Evolutionary conservation across 106 monocot genomes (phyloP).

Genomic region (Dendrobium chrysotoxum): DNA sequence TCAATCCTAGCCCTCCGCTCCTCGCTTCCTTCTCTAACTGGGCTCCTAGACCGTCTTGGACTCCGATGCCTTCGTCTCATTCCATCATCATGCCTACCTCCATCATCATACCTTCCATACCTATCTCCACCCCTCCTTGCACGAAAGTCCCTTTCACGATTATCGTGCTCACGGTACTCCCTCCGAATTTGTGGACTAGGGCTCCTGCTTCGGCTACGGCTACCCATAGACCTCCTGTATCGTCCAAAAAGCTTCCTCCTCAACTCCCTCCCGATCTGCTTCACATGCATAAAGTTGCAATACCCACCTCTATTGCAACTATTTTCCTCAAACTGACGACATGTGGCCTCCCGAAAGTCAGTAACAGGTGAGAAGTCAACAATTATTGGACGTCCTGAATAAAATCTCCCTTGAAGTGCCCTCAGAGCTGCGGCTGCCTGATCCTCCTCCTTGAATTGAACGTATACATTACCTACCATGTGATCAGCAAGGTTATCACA

Average conservation of each 20-base stretch:
- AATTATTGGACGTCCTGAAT: slow-evolving; percentile 65
- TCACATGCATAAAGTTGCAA: slow-evolving; percentile 80
- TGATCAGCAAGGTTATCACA: slow-evolving; percentile 78
- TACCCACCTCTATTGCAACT: slow-evolving; percentile 75
- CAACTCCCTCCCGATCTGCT: slow-evolving; percentile 61
- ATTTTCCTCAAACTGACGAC: slow-evolving; percentile 70
- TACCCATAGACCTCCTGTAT: slow-evolving; percentile 20
- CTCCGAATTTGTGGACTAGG: slow-evolving; percentile 19
- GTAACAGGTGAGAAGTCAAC: slow-evolving; percentile 71
- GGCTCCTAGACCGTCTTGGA: slow-evolving; percentile 30
- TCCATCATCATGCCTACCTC: slow-evolving; percentile 31
- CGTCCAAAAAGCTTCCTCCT: slow-evolving; percentile 53
- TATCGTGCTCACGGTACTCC: slow-evolving; percentile 18
- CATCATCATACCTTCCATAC: slow-evolving; percentile 10
- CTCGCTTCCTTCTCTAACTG: slow-evolving; percentile 57
- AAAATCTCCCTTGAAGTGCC: slow-evolving; percentile 60
- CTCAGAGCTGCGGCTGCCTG: slow-evolving; percentile 54
- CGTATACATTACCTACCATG: slow-evolving; percentile 76
- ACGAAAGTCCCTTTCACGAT: slow-evolving; percentile 4
- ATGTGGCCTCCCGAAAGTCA: slow-evolving; percentile 68
- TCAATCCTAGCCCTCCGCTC: slow-evolving; percentile 70
- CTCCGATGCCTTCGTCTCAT: slow-evolving; percentile 34
- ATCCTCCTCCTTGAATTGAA: slow-evolving; percentile 66
- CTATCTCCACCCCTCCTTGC: slow-evolving; percentile 23
- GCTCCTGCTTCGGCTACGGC: slow-evolving; percentile 40